phyloP scores from a whole-genome alignment of 305 asterid genomes.

The Lippia alba region DNA sequence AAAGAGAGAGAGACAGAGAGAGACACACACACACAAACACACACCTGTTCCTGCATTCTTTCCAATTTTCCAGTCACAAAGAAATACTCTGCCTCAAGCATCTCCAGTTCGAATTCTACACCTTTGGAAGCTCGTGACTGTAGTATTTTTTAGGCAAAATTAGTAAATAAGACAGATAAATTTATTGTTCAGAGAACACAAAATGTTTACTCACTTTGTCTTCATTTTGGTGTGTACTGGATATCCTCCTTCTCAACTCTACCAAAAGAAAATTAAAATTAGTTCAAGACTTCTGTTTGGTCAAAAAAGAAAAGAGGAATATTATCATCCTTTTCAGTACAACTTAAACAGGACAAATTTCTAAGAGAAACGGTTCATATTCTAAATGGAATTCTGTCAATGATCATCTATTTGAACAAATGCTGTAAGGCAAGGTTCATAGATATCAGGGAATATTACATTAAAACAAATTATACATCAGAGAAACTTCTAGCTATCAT shows the following conservation, averaged over 20 bases:
- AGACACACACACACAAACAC: background rate
- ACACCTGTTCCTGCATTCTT: constrained; percentile 82
- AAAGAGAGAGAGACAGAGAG: background rate
- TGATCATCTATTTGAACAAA: constrained; percentile 21
- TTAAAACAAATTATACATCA: constrained; percentile 1
- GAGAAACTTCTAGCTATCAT: background rate
- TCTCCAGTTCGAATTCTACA: constrained; percentile 76
- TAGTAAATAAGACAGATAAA: constrained; percentile 26
- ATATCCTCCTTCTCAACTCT: constrained; percentile 74
- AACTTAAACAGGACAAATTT: constrained; percentile 12
- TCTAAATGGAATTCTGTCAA: constrained; percentile 1
- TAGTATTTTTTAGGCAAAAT: constrained; percentile 35
- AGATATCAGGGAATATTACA: background rate
- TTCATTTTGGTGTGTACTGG: constrained; percentile 52
- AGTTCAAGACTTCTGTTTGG: constrained; percentile 20
- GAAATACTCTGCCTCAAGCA: constrained; percentile 86
- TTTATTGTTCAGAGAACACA: constrained; percentile 33
- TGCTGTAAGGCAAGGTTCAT: constrained; percentile 10
- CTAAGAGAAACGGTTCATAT: constrained; percentile 17
- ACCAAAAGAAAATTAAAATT: constrained; percentile 37
- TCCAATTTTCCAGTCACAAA: constrained; percentile 75
- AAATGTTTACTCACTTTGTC: constrained; percentile 58
- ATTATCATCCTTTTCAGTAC: constrained; percentile 3
- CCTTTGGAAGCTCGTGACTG: constrained; percentile 76
- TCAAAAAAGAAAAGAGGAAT: constrained; percentile 23